Base-by-base conservation (phyloP, 2,329 filamentous ascomycete species). In the Aspergillus proliferans region DNA sequence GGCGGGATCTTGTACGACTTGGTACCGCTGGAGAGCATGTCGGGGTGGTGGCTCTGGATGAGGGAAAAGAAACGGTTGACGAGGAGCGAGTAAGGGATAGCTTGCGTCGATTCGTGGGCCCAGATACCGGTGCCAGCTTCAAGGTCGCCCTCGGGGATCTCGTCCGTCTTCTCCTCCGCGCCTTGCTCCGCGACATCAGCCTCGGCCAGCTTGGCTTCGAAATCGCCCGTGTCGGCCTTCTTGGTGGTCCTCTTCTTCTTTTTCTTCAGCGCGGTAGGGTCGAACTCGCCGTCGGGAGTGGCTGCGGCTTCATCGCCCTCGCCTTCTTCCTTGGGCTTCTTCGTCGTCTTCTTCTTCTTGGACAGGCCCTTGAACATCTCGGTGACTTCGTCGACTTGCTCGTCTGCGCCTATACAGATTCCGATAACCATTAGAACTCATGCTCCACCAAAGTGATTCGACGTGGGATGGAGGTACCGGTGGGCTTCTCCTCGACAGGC, bases 1-100 rank as follows among this genome's bases (percentile, higher is more conserved):
- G 93, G 93, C 46, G 93, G 93, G 61, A 98, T 98, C 84, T 97
- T 97, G 84, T 97, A 98, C 73, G 87, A 94, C 80, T 90, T 93
- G 65, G 85, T 84, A 58, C 89, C 89, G 69, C 84, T 88, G 55
- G 88, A 86, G 57, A 92, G 86, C 65, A 97, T 86, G 70, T 98
- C 93, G 62, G 93, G 93, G 78, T 98, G 95, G 79, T 94, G 91
- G 74, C 92, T 88, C 72, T 93, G 85, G 56, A 98, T 84, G 59
- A 95, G 86, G 67, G 83, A 86, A 82, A 96, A 98, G 81, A 98
- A 98, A 60, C 93, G 88, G 65, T 80, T 81, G 58, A 97, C 84
- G 45, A 98, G 84, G 55, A 90, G 80, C 64, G 84, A 81, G 80
- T 96, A 98, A 66, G 80, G 84, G 72, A 97, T 89, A 56, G 84